Percentiles rank a stretch among this genome's conserved stretches.
These are phyloP conservation scores for Pichia nanzhaoensis DNA, from an alignment of 805 yeast species.

Conservation along the genomic window DNA sequence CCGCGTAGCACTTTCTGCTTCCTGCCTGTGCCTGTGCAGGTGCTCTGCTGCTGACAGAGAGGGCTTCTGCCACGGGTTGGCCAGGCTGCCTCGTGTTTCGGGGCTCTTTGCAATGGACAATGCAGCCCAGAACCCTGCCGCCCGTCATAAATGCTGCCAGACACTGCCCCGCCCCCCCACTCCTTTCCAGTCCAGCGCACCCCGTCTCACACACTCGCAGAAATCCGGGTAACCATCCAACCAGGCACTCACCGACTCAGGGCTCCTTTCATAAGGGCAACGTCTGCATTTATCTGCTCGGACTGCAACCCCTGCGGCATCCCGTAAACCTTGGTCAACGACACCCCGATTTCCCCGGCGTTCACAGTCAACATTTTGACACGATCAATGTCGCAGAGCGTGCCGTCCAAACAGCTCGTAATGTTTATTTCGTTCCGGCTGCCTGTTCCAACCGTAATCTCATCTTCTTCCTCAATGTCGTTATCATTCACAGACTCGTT, in stretches of 20 bases:
- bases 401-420: constrained; percentile 12
- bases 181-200: too few species aligned
- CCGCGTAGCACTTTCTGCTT: too few species aligned
- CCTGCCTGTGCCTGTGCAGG: too few species aligned
- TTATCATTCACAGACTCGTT: not conserved
- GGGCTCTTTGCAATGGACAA: too few species aligned
- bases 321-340: constrained; percentile 14
- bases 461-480: not conserved
- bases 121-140: too few species aligned
- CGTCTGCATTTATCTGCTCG: constrained; percentile 13
- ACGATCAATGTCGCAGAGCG: constrained; percentile 10
- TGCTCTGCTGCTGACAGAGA: too few species aligned
- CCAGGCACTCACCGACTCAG: not conserved
- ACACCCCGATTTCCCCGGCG: constrained; percentile 7
- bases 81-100: too few species aligned
- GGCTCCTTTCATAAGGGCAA: constrained; percentile 1
- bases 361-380: constrained; percentile 12
- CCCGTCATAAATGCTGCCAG: too few species aligned
- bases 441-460: not conserved
- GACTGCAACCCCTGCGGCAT: constrained; percentile 13
- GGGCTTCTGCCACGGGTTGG: too few species aligned
- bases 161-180: too few species aligned
- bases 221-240: constrained; percentile 3
- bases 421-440: constrained; percentile 10
- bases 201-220: not conserved